These are phyloP conservation scores for Carex kokanica DNA, from an alignment of 176 grass and related monocot species.

Conservation along the genomic window DNA sequence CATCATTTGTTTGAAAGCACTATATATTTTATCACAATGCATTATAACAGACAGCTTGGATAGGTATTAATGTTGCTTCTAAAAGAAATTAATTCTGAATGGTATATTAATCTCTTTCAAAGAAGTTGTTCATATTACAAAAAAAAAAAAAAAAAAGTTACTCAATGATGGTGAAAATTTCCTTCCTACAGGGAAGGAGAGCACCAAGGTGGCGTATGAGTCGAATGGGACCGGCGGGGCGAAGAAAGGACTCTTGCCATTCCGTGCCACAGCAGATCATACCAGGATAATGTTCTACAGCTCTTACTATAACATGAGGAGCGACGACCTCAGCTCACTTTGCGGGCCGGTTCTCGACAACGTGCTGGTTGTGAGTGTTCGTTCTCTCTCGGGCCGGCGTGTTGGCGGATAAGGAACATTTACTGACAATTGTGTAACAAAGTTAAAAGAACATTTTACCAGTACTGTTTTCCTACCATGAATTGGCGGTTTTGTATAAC, in stretches of 20 bases:
- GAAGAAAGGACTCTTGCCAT: constrained; percentile 54
- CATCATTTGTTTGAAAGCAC: neutral
- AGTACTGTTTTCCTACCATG: constrained; percentile 30
- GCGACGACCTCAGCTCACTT: constrained; percentile 85
- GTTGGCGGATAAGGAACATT: constrained; percentile 19
- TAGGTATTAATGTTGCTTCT: neutral
- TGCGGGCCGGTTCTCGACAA: constrained; percentile 83
- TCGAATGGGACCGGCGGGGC: constrained; percentile 55
- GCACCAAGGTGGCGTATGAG: constrained; percentile 51
- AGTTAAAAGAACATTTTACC: constrained; percentile 19
- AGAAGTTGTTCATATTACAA: neutral
- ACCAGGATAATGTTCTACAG: constrained; percentile 78
- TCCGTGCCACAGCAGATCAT: constrained; percentile 43
- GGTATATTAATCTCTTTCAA: neutral
- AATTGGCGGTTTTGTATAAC: constrained; percentile 26
- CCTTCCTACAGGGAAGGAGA: constrained; percentile 15
- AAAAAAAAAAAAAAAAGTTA: neutral
- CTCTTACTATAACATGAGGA: constrained; percentile 67
- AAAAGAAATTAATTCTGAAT: neutral
- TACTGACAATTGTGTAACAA: constrained; percentile 16
- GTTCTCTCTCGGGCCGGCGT: neutral
- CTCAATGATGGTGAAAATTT: neutral
- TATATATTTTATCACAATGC: neutral
- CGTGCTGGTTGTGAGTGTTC: constrained; percentile 71
- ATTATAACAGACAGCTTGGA: neutral